Base-by-base conservation (phyloP, 768 basidiomycete species). In the Tephrocybe rancida region DNA sequence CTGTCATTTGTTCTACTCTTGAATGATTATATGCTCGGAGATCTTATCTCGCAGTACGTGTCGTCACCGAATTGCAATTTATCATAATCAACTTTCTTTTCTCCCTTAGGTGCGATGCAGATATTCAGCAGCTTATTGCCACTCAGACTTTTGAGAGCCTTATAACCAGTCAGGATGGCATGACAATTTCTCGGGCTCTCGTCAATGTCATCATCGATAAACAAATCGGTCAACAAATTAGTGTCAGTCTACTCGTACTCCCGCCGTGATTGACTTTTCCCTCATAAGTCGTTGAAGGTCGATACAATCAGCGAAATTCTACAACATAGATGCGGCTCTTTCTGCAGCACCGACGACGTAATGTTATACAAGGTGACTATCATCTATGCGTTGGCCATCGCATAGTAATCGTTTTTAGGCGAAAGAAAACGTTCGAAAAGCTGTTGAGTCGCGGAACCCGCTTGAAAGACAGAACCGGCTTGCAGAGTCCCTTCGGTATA, bases 341-440 rank as follows among this genome's bases (percentile, higher is more conserved):
- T 98, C 81, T 98, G 95, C 70, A 95, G 95, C 61, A 88, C 95
- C 2, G 97, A 98, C 64, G 97, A 99, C 71, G 97, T 99, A 39
- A 91, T 97, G 81, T 71, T 97, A 25, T 98, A 98, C 76, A 99
- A 99, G 79, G 94, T 86, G 61, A 52, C 39, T 49, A 50, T 48
- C 11, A n/a, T 18, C 37, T 16, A 32, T 34, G 41, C n/a, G 19
- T 51, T 18, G 5, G 24, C 3, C 19, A 26, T 6, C 24, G 8
- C 13, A 25, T 19, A 13, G 34, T 37, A 11, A 53, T n/a, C 32
- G 52, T 22, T 13, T 44, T 48, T 58, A 95, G 92, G 96, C 96
- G 1, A 88, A 92, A 66, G 97, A 99, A 73, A 94, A 90, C 61
- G 79, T 97, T 30, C 88, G 94, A 9, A 91, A 90, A 65, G 94